Evolutionary conservation across 495 filamentous ascomycete genomes (phyloP).

Genomic region (Penicillium robsamsonii): DNA sequence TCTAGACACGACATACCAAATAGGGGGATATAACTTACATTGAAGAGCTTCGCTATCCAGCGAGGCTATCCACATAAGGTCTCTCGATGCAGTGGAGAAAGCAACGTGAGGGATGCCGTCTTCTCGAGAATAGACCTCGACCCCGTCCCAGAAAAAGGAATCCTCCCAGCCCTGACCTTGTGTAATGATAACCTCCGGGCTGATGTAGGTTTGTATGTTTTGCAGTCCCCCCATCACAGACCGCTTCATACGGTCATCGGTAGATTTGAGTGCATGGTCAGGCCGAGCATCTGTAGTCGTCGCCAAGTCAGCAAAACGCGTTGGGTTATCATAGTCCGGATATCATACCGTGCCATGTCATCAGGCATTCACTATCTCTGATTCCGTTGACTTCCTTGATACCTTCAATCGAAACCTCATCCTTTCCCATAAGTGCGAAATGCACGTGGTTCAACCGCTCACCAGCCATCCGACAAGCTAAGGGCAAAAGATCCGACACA

Average conservation of each 20-base stretch:
- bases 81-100: slow-evolving; percentile 59
- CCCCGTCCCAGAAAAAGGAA: slow-evolving; percentile 51
- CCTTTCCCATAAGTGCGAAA: slow-evolving; percentile 54
- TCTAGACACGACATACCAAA: background rate
- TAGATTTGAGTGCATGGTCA: slow-evolving; percentile 47
- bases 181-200: slow-evolving; percentile 51
- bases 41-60: slow-evolving; percentile 69
- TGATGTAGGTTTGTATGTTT: slow-evolving; percentile 47
- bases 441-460: slow-evolving; percentile 49
- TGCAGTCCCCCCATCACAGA: slow-evolving; percentile 42
- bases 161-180: slow-evolving; percentile 46
- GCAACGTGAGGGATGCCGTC: slow-evolving; percentile 58
- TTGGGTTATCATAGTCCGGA: background rate
- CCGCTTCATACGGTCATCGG: slow-evolving; percentile 50
- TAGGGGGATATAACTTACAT: slow-evolving; percentile 42
- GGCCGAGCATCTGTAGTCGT: slow-evolving; percentile 45
- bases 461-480: slow-evolving; percentile 54
- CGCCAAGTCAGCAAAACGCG: background rate
- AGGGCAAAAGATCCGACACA: slow-evolving; percentile 50
- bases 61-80: slow-evolving; percentile 71
- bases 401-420: slow-evolving; percentile 50
- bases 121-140: slow-evolving; percentile 44
- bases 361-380: slow-evolving; percentile 42
- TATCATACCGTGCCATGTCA: slow-evolving; percentile 53
- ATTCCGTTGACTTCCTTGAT: slow-evolving; percentile 52